These are phyloP conservation scores for Polysphondylium violaceum DNA, from an alignment of 78 protist species.

Conservation along the genomic window DNA sequence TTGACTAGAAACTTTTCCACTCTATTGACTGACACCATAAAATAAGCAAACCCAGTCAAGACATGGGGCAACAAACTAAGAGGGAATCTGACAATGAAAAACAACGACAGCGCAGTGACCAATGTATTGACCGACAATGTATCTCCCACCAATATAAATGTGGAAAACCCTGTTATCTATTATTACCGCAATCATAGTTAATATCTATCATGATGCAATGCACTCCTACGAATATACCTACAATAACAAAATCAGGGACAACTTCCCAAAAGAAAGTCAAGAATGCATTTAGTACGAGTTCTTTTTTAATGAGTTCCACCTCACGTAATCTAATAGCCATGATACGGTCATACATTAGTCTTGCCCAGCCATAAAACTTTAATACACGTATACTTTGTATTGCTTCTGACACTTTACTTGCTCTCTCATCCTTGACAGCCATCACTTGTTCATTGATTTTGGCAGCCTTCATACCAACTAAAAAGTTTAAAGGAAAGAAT, in stretches of 20 bases:
- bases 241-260: neutral
- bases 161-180: neutral
- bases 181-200: too few species aligned
- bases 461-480: neutral
- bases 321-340: neutral
- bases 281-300: neutral
- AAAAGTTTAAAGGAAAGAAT: neutral
- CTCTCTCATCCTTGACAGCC: conserved; percentile 22
- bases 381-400: conserved; percentile 27
- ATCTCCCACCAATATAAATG: neutral
- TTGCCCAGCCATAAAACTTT: conserved; percentile 51
- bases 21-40: conserved; percentile 4
- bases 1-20: conserved; percentile 9
- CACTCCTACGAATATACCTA: neutral
- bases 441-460: neutral
- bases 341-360: conserved; percentile 13
- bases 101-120: conserved; percentile 7
- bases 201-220: too few species aligned
- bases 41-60: neutral
- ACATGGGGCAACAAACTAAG: conserved; percentile 30
- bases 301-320: neutral
- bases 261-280: conserved; percentile 2
- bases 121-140: conserved; percentile 1
- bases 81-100: conserved; percentile 31
- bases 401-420: conserved; percentile 9